phyloP scores from a whole-genome alignment of 2,329 filamentous ascomycete species.

The Talaromyces sp. region DNA sequence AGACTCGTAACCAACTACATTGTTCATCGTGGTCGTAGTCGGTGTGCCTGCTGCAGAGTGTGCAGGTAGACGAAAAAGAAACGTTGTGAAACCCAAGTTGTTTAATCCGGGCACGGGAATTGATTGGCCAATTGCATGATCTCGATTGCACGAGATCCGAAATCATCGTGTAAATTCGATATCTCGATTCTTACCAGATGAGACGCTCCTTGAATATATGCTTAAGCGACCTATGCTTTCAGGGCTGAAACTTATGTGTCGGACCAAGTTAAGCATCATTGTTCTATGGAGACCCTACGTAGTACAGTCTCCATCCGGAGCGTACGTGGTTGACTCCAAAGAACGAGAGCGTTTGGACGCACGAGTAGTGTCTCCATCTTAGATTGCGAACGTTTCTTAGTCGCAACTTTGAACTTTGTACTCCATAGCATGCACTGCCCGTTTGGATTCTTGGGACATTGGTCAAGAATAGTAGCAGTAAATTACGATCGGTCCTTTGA shows the following conservation, averaged over 20 bases:
- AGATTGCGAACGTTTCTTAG: not conserved
- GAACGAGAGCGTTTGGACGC: no score
- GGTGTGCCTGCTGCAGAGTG: not conserved
- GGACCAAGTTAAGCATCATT: not conserved
- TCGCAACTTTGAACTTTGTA: not conserved
- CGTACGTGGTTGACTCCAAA: not conserved
- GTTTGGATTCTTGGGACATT: not conserved
- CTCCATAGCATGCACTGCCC: not conserved
- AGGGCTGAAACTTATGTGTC: not conserved
- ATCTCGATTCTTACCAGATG: not conserved
- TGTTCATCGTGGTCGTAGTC: not conserved
- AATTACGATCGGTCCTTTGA: not conserved
- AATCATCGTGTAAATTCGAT: not conserved
- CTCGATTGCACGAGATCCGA: not conserved
- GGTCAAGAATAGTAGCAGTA: not conserved
- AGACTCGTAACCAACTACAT: not conserved
- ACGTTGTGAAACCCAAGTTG: not conserved
- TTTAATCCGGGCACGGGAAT: not conserved
- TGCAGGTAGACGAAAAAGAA: not conserved
- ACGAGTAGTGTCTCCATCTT: not conserved
- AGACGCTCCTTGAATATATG: not conserved
- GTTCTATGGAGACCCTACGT: not conserved
- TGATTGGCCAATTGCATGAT: not conserved
- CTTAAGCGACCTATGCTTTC: not conserved
- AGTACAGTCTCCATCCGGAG: not conserved